Evolutionary conservation across 1,284 basidiomycete species (phyloP).

Genomic region (Lentinus polychrous): DNA sequence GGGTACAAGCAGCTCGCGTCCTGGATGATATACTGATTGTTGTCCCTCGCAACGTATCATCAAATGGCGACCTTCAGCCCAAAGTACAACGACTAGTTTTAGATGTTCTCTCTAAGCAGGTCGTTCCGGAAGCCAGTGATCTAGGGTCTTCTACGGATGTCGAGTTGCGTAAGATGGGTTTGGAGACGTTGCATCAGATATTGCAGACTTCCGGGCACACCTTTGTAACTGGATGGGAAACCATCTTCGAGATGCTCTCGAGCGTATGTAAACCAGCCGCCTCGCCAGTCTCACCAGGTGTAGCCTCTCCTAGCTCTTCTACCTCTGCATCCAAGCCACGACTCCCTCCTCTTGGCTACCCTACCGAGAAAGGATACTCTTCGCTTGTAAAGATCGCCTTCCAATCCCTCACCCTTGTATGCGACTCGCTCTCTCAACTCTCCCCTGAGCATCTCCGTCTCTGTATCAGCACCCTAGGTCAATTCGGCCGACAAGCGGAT

Average conservation of each 20-base stretch:
- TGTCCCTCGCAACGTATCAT: constrained; percentile 61
- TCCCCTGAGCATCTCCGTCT: constrained; percentile 75
- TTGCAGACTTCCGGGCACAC: constrained; percentile 90
- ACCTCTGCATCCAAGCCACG: constrained; percentile 33
- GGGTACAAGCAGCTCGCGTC: constrained; percentile 82
- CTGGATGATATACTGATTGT: constrained; percentile 77
- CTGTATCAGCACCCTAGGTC: constrained; percentile 86
- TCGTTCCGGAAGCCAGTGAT: constrained; percentile 47
- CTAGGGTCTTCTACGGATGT: constrained; percentile 44
- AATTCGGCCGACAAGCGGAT: constrained; percentile 87
- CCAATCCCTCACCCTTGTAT: constrained; percentile 89
- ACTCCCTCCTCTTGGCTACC: constrained; percentile 45
- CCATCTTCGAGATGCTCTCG: constrained; percentile 85
- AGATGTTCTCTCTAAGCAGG: constrained; percentile 75
- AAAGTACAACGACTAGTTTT: constrained; percentile 79
- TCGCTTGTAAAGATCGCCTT: constrained; percentile 84
- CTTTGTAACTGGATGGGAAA: constrained; percentile 87
- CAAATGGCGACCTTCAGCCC: constrained; percentile 54
- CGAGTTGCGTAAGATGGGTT: constrained; percentile 81
- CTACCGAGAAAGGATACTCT: constrained; percentile 57
- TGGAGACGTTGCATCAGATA: constrained; percentile 86
- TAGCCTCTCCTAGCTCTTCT: constrained; percentile 29
- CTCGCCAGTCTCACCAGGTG: constrained; percentile 35
- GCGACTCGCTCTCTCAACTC: constrained; percentile 83
- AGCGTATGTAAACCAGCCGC: constrained; percentile 65